Conservation (phyloP, 495 filamentous ascomycete species). For the Hypomontagnella monticulosa region DNA sequence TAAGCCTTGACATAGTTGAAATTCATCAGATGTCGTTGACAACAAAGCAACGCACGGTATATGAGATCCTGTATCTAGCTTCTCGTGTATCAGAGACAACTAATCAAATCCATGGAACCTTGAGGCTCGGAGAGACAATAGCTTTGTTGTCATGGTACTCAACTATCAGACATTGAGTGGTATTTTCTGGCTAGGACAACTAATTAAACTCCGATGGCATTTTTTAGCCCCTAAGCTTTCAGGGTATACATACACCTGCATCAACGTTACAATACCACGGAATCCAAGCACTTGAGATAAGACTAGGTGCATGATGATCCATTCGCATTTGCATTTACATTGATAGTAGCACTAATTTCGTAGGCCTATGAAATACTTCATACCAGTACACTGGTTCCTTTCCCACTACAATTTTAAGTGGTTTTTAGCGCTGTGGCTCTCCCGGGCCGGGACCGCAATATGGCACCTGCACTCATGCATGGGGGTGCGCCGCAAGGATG, state of each 20-base stretch:
- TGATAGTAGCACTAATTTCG: no score
- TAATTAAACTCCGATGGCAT: neutral
- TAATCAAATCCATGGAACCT: slow-evolving; percentile 1
- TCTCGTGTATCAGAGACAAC: no score
- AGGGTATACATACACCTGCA: no score
- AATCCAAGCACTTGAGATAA: no score
- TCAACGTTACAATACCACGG: no score
- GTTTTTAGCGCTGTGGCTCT: slow-evolving; percentile 17
- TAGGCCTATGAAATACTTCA: no score
- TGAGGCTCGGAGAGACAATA: slow-evolving; percentile 1
- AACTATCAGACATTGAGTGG: no score
- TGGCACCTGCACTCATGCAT: slow-evolving; percentile 28
- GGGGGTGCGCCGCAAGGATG: slow-evolving; percentile 32
- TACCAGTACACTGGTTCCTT: slow-evolving; percentile 10
- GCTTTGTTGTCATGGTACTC: neutral
- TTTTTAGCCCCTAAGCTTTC: neutral
- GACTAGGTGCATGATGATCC: no score
- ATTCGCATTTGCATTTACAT: no score
- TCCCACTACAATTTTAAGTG: neutral
- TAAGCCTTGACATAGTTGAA: neutral
- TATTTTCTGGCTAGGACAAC: no score
- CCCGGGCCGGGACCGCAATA: slow-evolving; percentile 21
- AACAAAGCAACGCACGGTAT: slow-evolving; percentile 3
- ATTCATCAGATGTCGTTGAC: neutral
- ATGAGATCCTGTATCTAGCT: neutral